These are phyloP conservation scores for Alternaria sp. DNA, from an alignment of 2,329 filamentous ascomycete genomes.

Conservation along the genomic window DNA sequence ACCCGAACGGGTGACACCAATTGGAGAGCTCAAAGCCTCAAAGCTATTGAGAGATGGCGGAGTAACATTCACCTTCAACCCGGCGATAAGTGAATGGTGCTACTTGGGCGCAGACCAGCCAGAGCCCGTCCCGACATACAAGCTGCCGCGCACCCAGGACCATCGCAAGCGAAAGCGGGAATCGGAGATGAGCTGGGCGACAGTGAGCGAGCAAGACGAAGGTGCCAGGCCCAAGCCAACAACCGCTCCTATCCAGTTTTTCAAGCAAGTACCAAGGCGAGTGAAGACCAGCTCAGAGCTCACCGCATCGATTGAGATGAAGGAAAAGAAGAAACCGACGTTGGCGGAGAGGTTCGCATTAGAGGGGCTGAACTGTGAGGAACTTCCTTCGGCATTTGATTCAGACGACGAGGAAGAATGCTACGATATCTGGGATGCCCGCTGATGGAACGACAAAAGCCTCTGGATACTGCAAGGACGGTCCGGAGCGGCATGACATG, in stretches of 20 bases:
- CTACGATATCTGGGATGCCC: background rate
- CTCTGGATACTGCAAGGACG: background rate
- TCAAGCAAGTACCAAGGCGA: conserved; percentile 25
- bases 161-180: conserved; percentile 20
- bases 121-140: background rate
- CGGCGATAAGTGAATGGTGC: conserved; percentile 31
- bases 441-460: background rate
- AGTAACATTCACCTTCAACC: conserved; percentile 29
- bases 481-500: background rate
- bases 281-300: conserved; percentile 32
- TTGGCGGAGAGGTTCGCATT: conserved; percentile 18
- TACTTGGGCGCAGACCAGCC: conserved; percentile 32
- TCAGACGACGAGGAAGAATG: conserved; percentile 34
- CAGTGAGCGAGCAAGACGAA: conserved; percentile 1
- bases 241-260: conserved; percentile 20
- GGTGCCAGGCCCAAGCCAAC: conserved; percentile 14
- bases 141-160: background rate
- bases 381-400: conserved; percentile 36
- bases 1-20: conserved; percentile 9
- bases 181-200: conserved; percentile 7
- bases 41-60: conserved; percentile 30
- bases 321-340: conserved; percentile 12
- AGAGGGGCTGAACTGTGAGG: conserved; percentile 22
- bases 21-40: conserved; percentile 33
- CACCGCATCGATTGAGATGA: conserved; percentile 24